These are phyloP conservation scores for Escovopsis sp. DNA, from an alignment of 2,329 filamentous ascomycete species.

Conservation along the genomic window DNA sequence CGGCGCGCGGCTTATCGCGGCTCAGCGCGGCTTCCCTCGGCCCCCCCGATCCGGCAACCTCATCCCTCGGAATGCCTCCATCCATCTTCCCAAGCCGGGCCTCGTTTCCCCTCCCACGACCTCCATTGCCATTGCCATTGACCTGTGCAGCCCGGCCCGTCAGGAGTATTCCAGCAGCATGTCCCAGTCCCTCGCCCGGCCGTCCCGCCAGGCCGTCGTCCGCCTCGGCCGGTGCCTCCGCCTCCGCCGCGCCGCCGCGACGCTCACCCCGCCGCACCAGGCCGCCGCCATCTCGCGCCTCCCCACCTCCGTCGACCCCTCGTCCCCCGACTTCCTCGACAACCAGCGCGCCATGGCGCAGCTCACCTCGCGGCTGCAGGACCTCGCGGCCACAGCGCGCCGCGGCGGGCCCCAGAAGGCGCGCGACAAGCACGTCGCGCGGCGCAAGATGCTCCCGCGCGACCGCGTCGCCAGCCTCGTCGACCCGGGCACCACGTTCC, in stretches of 20 bases:
- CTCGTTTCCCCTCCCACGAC: neutral
- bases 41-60: slow-evolving; percentile 3
- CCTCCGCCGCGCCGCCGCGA: slow-evolving; percentile 41
- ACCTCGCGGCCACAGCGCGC: slow-evolving; percentile 56
- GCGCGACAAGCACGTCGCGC: slow-evolving; percentile 68
- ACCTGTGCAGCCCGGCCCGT: too few relatives aligned
- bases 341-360: slow-evolving; percentile 68
- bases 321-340: slow-evolving; percentile 64
- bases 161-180: neutral
- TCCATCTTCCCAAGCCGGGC: neutral
- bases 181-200: slow-evolving; percentile 30
- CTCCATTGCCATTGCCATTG: neutral
- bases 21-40: slow-evolving; percentile 32
- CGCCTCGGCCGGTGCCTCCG: slow-evolving; percentile 14
- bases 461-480: slow-evolving; percentile 79
- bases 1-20: slow-evolving; percentile 12
- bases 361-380: slow-evolving; percentile 42
- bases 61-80: too few relatives aligned
- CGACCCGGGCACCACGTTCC: slow-evolving; percentile 77
- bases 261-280: slow-evolving; percentile 68
- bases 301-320: slow-evolving; percentile 59
- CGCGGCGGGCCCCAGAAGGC: slow-evolving; percentile 70
- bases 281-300: slow-evolving; percentile 71
- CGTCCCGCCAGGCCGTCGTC: slow-evolving; percentile 27
- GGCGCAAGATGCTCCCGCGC: slow-evolving; percentile 88